Evolutionary conservation across 2,329 filamentous ascomycete genomes (phyloP), one percentile per base, ranked within the genome.

Genomic region (Escovopsis sp.): DNA sequence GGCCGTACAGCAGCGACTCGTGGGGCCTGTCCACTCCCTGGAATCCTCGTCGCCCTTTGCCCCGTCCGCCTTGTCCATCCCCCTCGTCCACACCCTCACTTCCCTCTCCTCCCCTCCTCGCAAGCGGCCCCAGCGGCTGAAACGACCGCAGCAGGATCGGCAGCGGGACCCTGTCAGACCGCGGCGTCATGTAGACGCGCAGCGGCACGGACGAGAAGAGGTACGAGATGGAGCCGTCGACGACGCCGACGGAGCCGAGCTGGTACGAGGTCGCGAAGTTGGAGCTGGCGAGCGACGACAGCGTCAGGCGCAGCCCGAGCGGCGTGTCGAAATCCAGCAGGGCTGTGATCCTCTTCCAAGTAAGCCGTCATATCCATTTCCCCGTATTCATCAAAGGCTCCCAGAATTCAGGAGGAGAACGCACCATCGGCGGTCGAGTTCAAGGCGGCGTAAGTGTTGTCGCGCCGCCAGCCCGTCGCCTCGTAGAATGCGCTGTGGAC

Each of bases 191-290:
- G 61, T 72, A 61, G 35, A 77, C 66, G 27, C 66, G 62, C 38
- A 96, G 69, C 11, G 85, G 77, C 8, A 90, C 68, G 3, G 85
- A 93, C 33, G 86, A 92, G 63, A 93, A 96, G 36, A 98, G 73
- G 60, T 96, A 98, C 12, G 87, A 93, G 38, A 98, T 72, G n/a
- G 86, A 94, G 54, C 90, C 90, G 61, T 96, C 88, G 35, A 98
- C 87, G 26, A 93, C 70, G 40, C 88, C 90, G 13, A 92, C 72
- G 29, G 79, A 92, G 41, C 86, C 85, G 31, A 98, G 72, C 29
- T 84, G 81, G 58, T 98, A 98, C 27, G 86, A 88, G 13, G 87
- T 93, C 17, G 87, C 88, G 49, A 96, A 94, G 56, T 94, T 85
- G 8, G 85, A 79, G 14, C 87, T 87, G 7, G 87, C 84, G 21